These are phyloP conservation scores for Ilex paraguariensis DNA, from an alignment of 305 asterid genomes.

Conservation along the genomic window DNA sequence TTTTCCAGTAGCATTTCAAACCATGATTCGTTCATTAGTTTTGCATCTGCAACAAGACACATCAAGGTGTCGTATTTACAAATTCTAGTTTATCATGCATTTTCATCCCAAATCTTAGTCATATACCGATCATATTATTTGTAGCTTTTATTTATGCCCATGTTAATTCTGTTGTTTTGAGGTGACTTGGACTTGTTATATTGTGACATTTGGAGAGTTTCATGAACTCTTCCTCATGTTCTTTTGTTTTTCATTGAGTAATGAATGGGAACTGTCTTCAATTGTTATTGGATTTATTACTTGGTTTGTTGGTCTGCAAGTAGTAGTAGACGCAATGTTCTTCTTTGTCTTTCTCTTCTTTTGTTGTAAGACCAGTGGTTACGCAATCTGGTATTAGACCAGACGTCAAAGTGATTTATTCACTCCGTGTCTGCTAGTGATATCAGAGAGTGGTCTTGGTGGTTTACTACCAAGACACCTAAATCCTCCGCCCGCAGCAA, in stretches of 20 bases:
- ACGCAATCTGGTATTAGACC: no score
- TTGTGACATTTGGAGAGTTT: slow-evolving; percentile 5
- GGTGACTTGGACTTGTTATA: no score
- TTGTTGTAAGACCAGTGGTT: no score
- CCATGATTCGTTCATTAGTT: slow-evolving; percentile 53
- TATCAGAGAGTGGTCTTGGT: no score
- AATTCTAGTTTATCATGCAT: slow-evolving; percentile 7
- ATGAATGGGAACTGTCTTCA: slow-evolving; percentile 12
- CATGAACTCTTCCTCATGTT: neutral
- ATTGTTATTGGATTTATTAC: slow-evolving; percentile 8
- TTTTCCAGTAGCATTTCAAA: slow-evolving; percentile 11
- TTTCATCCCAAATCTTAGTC: slow-evolving; percentile 7
- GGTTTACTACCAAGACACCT: no score
- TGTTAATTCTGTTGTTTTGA: neutral
- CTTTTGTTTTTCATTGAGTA: no score
- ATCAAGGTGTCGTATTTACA: slow-evolving; percentile 5
- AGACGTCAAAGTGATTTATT: no score
- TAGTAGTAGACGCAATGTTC: no score
- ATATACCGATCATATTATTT: slow-evolving; percentile 1
- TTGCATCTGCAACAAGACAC: slow-evolving; percentile 18
- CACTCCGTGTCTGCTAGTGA: no score
- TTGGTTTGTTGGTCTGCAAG: no score
- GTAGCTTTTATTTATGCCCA: slow-evolving; percentile 8
- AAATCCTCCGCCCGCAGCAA: no score
- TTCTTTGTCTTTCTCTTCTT: no score